These are phyloP conservation scores for Cladophialophora chaetospira DNA, from an alignment of 2,329 filamentous ascomycete species.

Conservation along the genomic window DNA sequence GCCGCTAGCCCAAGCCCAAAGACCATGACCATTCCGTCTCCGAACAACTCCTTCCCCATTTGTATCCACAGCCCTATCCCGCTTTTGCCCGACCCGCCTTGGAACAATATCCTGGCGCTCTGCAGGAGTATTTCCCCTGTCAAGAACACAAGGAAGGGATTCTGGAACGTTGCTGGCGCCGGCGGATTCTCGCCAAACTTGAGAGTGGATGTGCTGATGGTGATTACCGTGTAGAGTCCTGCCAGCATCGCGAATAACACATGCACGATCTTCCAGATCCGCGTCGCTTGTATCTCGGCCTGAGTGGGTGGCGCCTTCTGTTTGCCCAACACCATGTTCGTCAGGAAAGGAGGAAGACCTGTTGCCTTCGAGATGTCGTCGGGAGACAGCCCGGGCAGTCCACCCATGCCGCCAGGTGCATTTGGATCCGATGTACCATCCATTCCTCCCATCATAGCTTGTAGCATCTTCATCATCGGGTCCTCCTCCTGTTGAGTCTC, in stretches of 20 bases:
- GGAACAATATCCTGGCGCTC: conserved; percentile 40
- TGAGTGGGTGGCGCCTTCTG: conserved; percentile 42
- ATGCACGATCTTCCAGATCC: conserved; percentile 60
- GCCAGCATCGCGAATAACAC: conserved; percentile 59
- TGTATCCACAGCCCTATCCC: conserved; percentile 40
- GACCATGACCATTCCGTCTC: conserved; percentile 48
- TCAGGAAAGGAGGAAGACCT: conserved; percentile 37
- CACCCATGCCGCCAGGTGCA: conserved; percentile 18
- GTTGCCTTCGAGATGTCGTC: conserved; percentile 33
- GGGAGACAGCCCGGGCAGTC: conserved; percentile 25
- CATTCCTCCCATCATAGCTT: conserved; percentile 51
- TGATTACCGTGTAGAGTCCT: conserved; percentile 54
- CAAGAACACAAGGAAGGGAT: conserved; percentile 49
- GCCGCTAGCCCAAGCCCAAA: conserved; percentile 48
- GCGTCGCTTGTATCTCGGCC: conserved; percentile 39
- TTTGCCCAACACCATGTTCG: conserved; percentile 42
- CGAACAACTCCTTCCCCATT: conserved; percentile 42
- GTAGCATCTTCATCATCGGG: conserved; percentile 57
- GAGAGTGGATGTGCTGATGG: conserved; percentile 41
- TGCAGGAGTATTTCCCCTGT: conserved; percentile 50
- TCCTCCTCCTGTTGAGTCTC: conserved; percentile 47
- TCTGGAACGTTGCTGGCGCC: conserved; percentile 48
- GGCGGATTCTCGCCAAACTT: conserved; percentile 45
- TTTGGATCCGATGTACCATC: conserved; percentile 20
- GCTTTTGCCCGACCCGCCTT: conserved; percentile 35